Base-by-base conservation (phyloP, 345 rosid genomes). In the Salix viminalis region DNA sequence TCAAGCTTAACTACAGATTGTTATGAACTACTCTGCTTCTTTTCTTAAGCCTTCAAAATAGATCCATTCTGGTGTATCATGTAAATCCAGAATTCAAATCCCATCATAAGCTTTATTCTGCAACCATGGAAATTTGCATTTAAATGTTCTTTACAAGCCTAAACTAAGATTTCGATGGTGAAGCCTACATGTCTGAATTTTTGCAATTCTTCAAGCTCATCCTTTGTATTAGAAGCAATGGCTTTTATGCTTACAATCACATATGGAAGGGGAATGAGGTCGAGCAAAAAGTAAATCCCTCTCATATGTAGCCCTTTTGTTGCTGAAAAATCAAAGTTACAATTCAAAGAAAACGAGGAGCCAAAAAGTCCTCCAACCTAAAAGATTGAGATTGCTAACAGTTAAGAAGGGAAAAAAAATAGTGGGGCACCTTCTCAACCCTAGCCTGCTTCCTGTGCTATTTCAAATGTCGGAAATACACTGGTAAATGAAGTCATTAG, bases 381-480 rank as follows among this genome's bases (percentile, higher is more conserved):
- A 26, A 67, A n/a, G 11, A 67, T 26, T 37, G 7, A 21, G 61
- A 42, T 46, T 65, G 65, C 52, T 41, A 72, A 30, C 62, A 72
- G 80, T 75, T 50, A 83, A 85, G 89, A 85, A 81, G 83, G 81
- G 50, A 3, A 7, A 64, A 64, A 78, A 84, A 89, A 79, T 2
- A 61, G 6, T 8, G 32, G 37, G 76, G 6, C 75, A 84, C 76
- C 85, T 81, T 87, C 84, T 70, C 83, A 85, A 80, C 67, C 70
- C 75, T 32, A 75, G 24, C 76, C 76, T 68, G 8, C 56, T 79
- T 36, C 75, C 75, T 76, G 62, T 72, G 2, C 21, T 30, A 26
- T 41, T 76, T 76, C 58, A 46, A 21, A 24, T 12, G 44, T 26
- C 24, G 58, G 24, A 76, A 50, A 58, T 56, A 58, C 34, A 67